Percentiles rank a stretch among this genome's conserved stretches.
These are phyloP conservation scores for Bacterosira constricta DNA, from an alignment of 108 stramenopile genomes.

Conservation along the genomic window DNA sequence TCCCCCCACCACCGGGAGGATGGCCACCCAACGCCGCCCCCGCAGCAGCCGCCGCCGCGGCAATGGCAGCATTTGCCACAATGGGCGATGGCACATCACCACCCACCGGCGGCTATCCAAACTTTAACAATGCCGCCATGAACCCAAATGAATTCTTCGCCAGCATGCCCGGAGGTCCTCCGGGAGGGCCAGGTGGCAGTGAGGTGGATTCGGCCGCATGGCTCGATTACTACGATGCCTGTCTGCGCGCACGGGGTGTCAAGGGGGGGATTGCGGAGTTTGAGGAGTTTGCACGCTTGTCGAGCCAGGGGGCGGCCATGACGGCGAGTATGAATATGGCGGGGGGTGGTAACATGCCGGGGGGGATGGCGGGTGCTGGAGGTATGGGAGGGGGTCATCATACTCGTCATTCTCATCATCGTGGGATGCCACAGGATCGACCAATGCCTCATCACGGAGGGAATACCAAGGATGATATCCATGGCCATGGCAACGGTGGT, in stretches of 20 bases:
- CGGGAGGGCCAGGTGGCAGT: background rate
- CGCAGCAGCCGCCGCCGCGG: conserved; percentile 17
- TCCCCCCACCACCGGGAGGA: conserved; percentile 29
- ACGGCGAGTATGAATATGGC: background rate
- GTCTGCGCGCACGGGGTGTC: conserved; percentile 13
- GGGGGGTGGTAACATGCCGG: background rate
- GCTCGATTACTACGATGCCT: conserved; percentile 36
- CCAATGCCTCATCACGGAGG: background rate
- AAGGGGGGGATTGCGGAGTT: conserved; percentile 13
- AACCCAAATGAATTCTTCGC: too few relatives aligned
- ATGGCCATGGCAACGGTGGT: background rate
- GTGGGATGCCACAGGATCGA: conserved; percentile 18
- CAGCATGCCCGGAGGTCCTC: background rate
- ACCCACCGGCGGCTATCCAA: too few relatives aligned
- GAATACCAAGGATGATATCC: background rate
- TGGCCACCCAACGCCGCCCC: conserved; percentile 17
- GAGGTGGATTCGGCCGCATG: conserved; percentile 16
- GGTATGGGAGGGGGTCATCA: background rate
- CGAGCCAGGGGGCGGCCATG: conserved; percentile 2
- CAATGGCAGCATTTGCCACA: conserved; percentile 29
- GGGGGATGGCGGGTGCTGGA: background rate
- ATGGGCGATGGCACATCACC: conserved; percentile 10
- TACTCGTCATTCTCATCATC: background rate
- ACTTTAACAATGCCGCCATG: too few relatives aligned
- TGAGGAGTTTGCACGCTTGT: conserved; percentile 8